Base-by-base conservation (phyloP, 2,329 filamentous ascomycete genomes). In the Septoria petroselini region DNA sequence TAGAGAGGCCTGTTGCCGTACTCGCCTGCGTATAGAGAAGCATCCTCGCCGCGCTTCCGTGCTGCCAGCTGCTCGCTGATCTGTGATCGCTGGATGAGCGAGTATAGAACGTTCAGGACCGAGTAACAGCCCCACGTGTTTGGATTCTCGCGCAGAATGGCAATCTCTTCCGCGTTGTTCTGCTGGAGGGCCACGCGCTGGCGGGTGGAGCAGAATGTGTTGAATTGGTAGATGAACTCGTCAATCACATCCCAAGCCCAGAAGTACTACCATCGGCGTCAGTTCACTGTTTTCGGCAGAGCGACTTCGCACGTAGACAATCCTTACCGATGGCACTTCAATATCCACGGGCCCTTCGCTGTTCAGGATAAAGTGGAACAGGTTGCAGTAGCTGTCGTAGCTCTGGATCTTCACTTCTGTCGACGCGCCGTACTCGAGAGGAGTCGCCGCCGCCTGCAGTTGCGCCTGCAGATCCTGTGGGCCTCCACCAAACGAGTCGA, bases 201-300 rank as follows among this genome's bases (percentile, higher is more conserved):
- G 68, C 93, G 85, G 81, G 96, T 96, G 57, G 90, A 89, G 71
- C 90, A 97, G 80, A 98, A 98, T 52, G 91, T 94, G 80, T 98
- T 96, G 80, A 98, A 98, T 73, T 98, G 93, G 79, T 98, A 98
- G 76, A 98, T 97, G 78, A 98, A 98, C 74, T 98, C 93, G 73
- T 98, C 93, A 74, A 98, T 96, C 62, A 97, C 91, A 72, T 98
- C 93, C 93, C 93, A 98, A 34, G 93, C 93, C 93, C 93, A 98
- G 78, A 91, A 96, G 76, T 95, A 94, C 89, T 97, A 52, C 31
- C 23, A n/a, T 30, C 70, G 14, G 11, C 15, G 15, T 48, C 14
- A 50, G 45, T 40, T 34, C 43, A 46, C 31, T 17, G 9, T 25
- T 41, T 19, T 18, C 7, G 9, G 2, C 4, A 38, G 45, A 38